Conservation (phyloP, 768 basidiomycete genomes). For the Podaxis sp. region DNA sequence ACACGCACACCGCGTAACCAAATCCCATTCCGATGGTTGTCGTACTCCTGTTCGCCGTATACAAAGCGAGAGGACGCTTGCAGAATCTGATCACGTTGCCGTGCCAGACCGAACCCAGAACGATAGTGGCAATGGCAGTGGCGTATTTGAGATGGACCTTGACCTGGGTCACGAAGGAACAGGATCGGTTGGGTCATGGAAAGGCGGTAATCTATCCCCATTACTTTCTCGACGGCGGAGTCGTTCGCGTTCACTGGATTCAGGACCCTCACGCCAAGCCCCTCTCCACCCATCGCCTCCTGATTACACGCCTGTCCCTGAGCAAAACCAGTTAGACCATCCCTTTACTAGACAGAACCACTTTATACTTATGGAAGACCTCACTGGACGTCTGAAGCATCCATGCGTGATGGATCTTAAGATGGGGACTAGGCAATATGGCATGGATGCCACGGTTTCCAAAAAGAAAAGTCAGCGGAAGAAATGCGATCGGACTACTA, state of each 20-base stretch:
- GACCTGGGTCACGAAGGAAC: constrained; percentile 23
- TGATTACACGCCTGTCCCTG: constrained; percentile 33
- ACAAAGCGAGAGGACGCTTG: constrained; percentile 60
- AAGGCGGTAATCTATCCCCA: constrained; percentile 27
- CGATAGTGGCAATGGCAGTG: constrained; percentile 29
- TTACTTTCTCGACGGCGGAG: constrained; percentile 43
- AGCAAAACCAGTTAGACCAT: constrained; percentile 34
- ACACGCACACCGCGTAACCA: constrained; percentile 38
- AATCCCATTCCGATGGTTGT: constrained; percentile 37
- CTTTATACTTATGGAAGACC: constrained; percentile 98
- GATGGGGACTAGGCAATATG: constrained; percentile 99
- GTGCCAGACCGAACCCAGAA: neutral
- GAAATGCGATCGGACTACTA: constrained; percentile 97
- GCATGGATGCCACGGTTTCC: constrained; percentile 85
- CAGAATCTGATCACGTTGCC: constrained; percentile 32
- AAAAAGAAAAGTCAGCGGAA: constrained; percentile 99
- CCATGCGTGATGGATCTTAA: constrained; percentile 98
- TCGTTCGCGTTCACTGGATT: constrained; percentile 42
- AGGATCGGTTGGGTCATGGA: constrained; percentile 22
- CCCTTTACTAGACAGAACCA: constrained; percentile 86
- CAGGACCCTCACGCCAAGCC: constrained; percentile 27
- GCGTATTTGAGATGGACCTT: constrained; percentile 47
- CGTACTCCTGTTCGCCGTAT: constrained; percentile 54
- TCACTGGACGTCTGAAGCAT: constrained; percentile 87
- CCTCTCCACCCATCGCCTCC: constrained; percentile 26